Base-by-base conservation (phyloP, 2,329 filamentous ascomycete genomes). In the Aspergillus sp. region DNA sequence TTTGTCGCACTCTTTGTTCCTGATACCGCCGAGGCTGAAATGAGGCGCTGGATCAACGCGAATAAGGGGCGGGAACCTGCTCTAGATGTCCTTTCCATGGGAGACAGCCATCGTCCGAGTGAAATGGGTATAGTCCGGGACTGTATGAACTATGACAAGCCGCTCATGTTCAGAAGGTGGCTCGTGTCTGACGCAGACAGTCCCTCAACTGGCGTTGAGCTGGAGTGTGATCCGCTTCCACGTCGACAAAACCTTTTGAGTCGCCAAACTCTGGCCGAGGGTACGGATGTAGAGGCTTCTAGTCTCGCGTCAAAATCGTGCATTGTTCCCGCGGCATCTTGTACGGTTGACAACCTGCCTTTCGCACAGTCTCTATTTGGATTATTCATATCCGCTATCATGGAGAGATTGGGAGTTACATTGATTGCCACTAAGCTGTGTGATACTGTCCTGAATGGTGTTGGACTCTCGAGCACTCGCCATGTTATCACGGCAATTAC, bases 401-500 rank as follows among this genome's bases (percentile, higher is more conserved):
- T 82, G 11, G 74, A 85, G 43, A 73, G 74, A n/a, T 47, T 89
- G 2, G 81, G 82, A 41, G 64, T 75, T 1, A 63, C 71, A 15
- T 59, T 89, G 15, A 62, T 84, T 5, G 82, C 79, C 0, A 60
- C 72, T 4, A 61, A 71, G 28, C 60, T 94, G 3, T 68, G 71
- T 13, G 56, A 59, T 2, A 76, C 68, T 0, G 44, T 78, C 2
- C 57, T 88, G 2, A 49, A 54, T 10, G 52, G 62, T 2, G 57
- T 86, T 1, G 49, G 53, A 0, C 71, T 89, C 22, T 54, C 55
- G 0, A 57, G 81, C 41, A 42, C 74, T 3, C 57, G 62, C 1
- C 61, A 81, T 20, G 51, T 93, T 0, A 53, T 77, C 1, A 78
- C 75, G 7, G 86, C 88, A 1, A 79, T 93, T 30, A 82, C 73